These are phyloP conservation scores for Plenodomus biglobosus DNA, from an alignment of 2,329 filamentous ascomycete species.

Conservation along the genomic window DNA sequence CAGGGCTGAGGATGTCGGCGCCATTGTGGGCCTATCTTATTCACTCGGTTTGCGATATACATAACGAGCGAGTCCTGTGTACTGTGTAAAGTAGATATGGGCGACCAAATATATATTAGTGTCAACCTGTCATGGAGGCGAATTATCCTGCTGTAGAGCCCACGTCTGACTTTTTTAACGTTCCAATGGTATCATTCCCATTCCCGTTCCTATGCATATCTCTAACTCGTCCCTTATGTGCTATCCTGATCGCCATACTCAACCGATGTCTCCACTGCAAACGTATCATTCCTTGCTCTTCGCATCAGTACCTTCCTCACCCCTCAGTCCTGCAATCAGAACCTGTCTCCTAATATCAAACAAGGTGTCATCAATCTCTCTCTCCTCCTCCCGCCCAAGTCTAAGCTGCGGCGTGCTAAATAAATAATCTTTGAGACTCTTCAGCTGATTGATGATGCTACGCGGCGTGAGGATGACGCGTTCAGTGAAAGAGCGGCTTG, in stretches of 20 bases:
- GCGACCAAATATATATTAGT: no score
- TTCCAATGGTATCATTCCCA: neutral
- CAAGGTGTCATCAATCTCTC: constrained; percentile 73
- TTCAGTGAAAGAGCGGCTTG: constrained; percentile 34
- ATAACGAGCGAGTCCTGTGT: neutral
- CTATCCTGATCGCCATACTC: no score
- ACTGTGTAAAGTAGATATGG: neutral
- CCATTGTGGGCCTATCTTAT: neutral
- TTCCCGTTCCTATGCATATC: no score
- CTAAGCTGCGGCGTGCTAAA: constrained; percentile 54
- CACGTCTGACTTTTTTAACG: neutral
- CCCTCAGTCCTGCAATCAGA: constrained; percentile 67
- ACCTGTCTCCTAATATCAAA: constrained; percentile 77
- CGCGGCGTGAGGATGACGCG: constrained; percentile 46
- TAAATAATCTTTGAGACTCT: constrained; percentile 57
- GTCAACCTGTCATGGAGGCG: no score
- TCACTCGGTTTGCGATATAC: no score
- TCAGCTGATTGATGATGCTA: constrained; percentile 53
- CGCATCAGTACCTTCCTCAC: constrained; percentile 4
- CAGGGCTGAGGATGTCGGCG: neutral
- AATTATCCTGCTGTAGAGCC: neutral
- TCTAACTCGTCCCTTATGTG: no score
- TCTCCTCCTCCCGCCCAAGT: constrained; percentile 66
- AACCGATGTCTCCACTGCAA: neutral
- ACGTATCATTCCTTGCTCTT: neutral